Base-by-base conservation (phyloP, 2,329 filamentous ascomycete genomes). In the Trichoderma asperellum region DNA sequence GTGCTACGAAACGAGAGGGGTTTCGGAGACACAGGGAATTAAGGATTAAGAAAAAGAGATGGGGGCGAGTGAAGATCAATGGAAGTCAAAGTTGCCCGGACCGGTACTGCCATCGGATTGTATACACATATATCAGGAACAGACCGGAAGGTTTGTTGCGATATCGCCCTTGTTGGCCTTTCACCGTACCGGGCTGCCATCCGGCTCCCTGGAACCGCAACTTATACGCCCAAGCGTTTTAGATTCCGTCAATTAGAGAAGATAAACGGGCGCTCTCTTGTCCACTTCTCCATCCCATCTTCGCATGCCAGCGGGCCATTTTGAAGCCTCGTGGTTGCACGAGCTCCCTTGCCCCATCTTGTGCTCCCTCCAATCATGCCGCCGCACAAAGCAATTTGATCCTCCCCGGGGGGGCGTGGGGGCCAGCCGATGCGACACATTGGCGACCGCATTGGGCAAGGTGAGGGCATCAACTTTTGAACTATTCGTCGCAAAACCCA, bases 391-490 rank as follows among this genome's bases (percentile, higher is more conserved):
- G 12, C 35, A 35, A 58, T 52, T 57, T 66, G 63, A 66, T 66
- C 37, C 63, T 55, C 63, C 62, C 52, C 27, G 27, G 52, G 34
- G 40, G 53, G 53, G 63, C 55, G 63, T 58, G 63, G 63, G 63
- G 63, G 63, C 63, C 63, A 58, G 35, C 63, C 63, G 57, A 49
- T 66, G 63, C 63, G 63, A 59, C 63, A 66, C 63, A 66, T 40
- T 56, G 52, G 40, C n/a, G 55, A 49, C 63, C 53, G 29, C 53
- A 66, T 66, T 34, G 53, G 63, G 55, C 63, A 66, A 66, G 63
- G 53, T 37, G 40, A 66, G 43, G 37, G 55, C 63, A 34, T 53
- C 52, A 57, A 65, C 62, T 65, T 65, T 37, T 47, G 18, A 29
- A 18, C 27, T 27, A 49, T 40, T 34, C 29, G 53, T 29, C 57